Evolutionary conservation across 257 asterid genomes (phyloP), one percentile per base, ranked within the genome.

Genomic region (Fraxinus excelsior): DNA sequence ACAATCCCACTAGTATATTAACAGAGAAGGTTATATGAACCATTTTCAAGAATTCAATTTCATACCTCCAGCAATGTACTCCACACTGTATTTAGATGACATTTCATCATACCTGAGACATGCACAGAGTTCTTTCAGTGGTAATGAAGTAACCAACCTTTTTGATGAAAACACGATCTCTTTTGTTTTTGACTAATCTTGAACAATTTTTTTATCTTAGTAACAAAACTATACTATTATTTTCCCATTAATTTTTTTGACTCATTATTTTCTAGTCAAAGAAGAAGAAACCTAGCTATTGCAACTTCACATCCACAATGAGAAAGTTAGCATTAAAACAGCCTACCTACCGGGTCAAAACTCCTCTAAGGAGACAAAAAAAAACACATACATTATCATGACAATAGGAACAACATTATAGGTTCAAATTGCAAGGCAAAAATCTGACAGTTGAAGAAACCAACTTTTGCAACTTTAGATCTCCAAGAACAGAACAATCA

Each of bases 21-120:
- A 14, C 42, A 14, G 46, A 74, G 25, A 29, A 66, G 37, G 65
- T n/a, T 19, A 16, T 23, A n/a, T 62, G 70, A 81, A 74, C 38
- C 32, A 75, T 69, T 25, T 64, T 10, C 46, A 64, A 51, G 49
- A 49, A 65, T 71, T 3, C 40, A 73, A 28, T 49, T 70, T 37
- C 40, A 37, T 89, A 94, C 99, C 99, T 90, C 99, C 98, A 72
- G 99, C 98, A 84, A 90, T 93, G 84, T 83, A 96, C 38, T 93
- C 99, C 79, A 96, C 98, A n/a, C 34, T 84, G 85, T 70, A 80
- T 82, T 91, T 96, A 32, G 97, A 85, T 44, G 94, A 60, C 95
- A 96, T 73, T 82, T 96, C 99, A 12, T 90, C 96, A 73, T 96
- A 96, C 99, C 99, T 93, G 88, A 83, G 42, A 73, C 14, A 74